Percentiles rank a stretch among this genome's conserved stretches.
Conservation (phyloP, 352 stramenopile species). For the Saprolegnia diclina region DNA sequence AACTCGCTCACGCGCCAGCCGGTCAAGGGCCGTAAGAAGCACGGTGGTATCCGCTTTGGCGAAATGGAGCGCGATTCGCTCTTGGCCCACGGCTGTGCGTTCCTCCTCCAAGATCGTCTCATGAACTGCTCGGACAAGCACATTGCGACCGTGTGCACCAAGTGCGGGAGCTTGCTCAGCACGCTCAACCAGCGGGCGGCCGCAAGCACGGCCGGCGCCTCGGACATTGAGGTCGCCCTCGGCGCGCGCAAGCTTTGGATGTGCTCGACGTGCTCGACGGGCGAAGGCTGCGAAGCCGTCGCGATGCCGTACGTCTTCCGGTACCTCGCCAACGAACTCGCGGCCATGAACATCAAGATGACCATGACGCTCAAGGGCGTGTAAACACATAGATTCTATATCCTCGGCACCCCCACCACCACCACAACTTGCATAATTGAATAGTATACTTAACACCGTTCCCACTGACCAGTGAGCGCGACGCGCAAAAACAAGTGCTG, state of each 20-base stretch:
- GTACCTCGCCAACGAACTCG: conserved; percentile 98
- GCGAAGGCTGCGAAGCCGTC: conserved; percentile 89
- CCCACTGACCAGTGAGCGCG: too few species aligned
- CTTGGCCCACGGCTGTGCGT: conserved; percentile 95
- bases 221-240: conserved; percentile 81
- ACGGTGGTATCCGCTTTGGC: conserved; percentile 98
- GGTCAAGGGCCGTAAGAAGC: conserved; percentile 99
- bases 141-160: conserved; percentile 94
- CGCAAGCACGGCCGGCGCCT: conserved; percentile 74
- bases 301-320: conserved; percentile 99
- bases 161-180: conserved; percentile 84
- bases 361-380: conserved; percentile 85
- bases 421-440: too few species aligned
- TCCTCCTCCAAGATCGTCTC: conserved; percentile 95
- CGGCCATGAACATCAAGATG: conserved; percentile 99
- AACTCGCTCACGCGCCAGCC: conserved; percentile 99
- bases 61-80: conserved; percentile 99
- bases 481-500: too few species aligned
- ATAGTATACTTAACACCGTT: too few species aligned
- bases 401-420: too few species aligned
- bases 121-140: conserved; percentile 99
- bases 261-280: conserved; percentile 79
- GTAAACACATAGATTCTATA: conserved; percentile 27
- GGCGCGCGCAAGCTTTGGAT: conserved; percentile 79
- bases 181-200: conserved; percentile 80